phyloP scores from a whole-genome alignment of 2,329 filamentous ascomycete genomes.

The Claviceps arundinis region DNA sequence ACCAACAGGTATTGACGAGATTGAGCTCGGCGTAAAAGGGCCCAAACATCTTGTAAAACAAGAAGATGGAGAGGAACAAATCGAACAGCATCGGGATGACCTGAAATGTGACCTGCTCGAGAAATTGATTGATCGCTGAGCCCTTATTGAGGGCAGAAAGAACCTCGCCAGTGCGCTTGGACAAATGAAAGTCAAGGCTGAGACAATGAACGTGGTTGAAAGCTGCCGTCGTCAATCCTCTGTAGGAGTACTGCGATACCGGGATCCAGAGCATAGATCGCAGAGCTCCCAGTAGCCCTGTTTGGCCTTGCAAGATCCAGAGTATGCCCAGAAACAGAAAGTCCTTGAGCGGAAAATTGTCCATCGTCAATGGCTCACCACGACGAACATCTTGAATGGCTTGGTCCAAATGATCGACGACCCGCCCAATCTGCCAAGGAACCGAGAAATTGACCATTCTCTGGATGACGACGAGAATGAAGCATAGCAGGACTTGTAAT shows the following conservation, averaged over 20 bases:
- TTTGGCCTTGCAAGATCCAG: slow-evolving; percentile 79
- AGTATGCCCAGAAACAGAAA: slow-evolving; percentile 41
- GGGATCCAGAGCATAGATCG: slow-evolving; percentile 88
- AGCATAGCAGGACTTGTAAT: slow-evolving; percentile 68
- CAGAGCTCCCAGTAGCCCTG: slow-evolving; percentile 71
- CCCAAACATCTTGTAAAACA: slow-evolving; percentile 48
- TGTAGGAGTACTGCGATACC: slow-evolving; percentile 92
- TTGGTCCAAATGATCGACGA: slow-evolving; percentile 59
- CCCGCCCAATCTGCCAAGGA: slow-evolving; percentile 63
- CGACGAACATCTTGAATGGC: slow-evolving; percentile 34
- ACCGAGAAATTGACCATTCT: slow-evolving; percentile 78
- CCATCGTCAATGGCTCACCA: slow-evolving; percentile 20
- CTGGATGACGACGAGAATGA: slow-evolving; percentile 66
- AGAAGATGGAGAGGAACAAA: slow-evolving; percentile 65
- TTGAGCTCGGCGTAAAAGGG: slow-evolving; percentile 84
- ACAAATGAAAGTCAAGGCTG: slow-evolving; percentile 90
- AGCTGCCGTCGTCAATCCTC: slow-evolving; percentile 81
- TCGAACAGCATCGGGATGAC: slow-evolving; percentile 92
- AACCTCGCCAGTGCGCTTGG: slow-evolving; percentile 93
- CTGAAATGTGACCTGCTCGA: slow-evolving; percentile 93
- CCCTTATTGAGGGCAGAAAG: slow-evolving; percentile 93
- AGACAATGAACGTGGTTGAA: slow-evolving; percentile 96
- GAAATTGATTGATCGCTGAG: slow-evolving; percentile 87
- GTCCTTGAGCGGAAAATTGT: slow-evolving; percentile 22
- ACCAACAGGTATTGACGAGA: slow-evolving; percentile 83